Evolutionary conservation across 2,329 filamentous ascomycete genomes (phyloP), one percentile per base, ranked within the genome.

Genomic region (Cercospora brassicicola): DNA sequence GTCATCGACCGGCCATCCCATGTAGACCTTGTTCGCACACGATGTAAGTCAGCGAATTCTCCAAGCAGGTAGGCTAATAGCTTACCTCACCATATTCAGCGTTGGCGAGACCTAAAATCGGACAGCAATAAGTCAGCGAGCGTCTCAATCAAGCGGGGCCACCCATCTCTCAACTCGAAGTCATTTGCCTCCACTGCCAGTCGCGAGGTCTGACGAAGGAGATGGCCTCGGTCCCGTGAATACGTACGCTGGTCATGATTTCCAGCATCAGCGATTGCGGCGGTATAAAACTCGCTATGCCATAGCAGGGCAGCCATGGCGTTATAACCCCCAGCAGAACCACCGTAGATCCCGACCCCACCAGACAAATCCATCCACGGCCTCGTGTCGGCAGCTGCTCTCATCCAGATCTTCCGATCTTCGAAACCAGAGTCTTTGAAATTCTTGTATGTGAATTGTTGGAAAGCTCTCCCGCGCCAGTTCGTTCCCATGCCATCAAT

Each of bases 401-500:
- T 67, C 8, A 67, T 67, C 65, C 65, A 67, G 15, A 23, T 30
- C 3, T 63, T 67, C 3, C 65, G 65, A n/a, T 67, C 65, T 18
- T 26, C 20, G 18, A 67, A 67, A 7, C 65, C 65, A 9, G 59
- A 60, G n/a, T 67, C 65, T 30, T 59, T 61, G 3, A 67, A 26
- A 53, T 67, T 60, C 36, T 67, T 57, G 33, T 62, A 57, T 7
- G 23, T 33, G 26, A 67, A 28, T 3, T 64, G 28, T n/a, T 62
- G 65, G 26, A 67, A 67, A 5, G 31, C 45, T 51, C 55, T 63
- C 0, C 65, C 65, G 9, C 65, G 48, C 59, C 59, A 67, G n/a
- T 62, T 67, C 18, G 65, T 67, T 10, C 65, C 65, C 65, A 67
- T 67, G 28, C 65, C 65, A 33, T 67, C 65, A 9, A 39, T 51